phyloP scores from a whole-genome alignment of 2,329 filamentous ascomycete genomes.

The Aspergillus bombycis region DNA sequence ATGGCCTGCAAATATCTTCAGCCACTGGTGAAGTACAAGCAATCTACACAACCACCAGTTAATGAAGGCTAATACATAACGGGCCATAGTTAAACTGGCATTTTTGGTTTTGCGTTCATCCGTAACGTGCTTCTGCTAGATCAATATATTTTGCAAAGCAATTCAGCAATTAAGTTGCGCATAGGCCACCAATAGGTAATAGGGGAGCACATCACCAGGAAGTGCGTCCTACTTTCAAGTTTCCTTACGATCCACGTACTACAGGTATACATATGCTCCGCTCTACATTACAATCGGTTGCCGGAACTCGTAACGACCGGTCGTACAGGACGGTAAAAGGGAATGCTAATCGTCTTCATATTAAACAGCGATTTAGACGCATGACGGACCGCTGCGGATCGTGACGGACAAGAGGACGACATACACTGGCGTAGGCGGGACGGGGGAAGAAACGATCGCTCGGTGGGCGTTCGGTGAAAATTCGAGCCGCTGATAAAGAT shows the following conservation, averaged over 20 bases:
- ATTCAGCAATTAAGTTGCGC: background rate
- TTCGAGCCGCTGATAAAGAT: slow-evolving; percentile 33
- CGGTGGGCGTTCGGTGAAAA: slow-evolving; percentile 31
- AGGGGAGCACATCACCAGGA: no score
- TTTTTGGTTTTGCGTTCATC: background rate
- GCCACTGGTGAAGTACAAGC: background rate
- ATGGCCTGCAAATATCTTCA: background rate
- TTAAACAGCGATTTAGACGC: slow-evolving; percentile 29
- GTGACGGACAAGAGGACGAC: slow-evolving; percentile 27
- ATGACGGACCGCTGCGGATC: slow-evolving; percentile 28
- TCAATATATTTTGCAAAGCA: background rate
- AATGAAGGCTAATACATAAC: background rate
- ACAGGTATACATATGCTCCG: background rate
- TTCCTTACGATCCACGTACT: background rate
- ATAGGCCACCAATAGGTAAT: background rate
- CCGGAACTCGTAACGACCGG: slow-evolving; percentile 17
- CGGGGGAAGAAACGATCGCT: slow-evolving; percentile 23
- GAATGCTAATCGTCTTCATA: slow-evolving; percentile 25
- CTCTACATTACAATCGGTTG: slow-evolving; percentile 10
- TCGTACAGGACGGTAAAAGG: slow-evolving; percentile 21
- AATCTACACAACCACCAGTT: background rate
- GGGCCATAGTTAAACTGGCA: background rate
- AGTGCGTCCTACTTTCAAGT: background rate
- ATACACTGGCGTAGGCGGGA: slow-evolving; percentile 21
- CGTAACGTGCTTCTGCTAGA: background rate